Conservation (phyloP, 768 basidiomycete species). For the Cubamyces sp. region DNA sequence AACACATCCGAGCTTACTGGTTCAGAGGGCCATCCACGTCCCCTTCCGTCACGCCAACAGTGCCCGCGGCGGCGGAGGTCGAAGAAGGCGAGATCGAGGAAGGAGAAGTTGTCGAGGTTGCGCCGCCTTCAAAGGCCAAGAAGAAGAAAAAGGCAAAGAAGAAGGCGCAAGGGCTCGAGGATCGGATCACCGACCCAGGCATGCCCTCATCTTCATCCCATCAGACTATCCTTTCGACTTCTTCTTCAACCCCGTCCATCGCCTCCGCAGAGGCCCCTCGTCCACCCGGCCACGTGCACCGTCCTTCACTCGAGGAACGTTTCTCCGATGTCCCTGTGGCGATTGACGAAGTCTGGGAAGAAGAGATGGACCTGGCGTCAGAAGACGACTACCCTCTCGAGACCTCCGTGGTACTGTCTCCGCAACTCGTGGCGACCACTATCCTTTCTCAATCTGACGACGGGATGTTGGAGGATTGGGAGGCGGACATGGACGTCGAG, state of each 20-base stretch:
- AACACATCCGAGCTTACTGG: constrained; percentile 36
- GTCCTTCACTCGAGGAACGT: constrained; percentile 13
- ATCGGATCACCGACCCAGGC: neutral
- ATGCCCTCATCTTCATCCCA: neutral
- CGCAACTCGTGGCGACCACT: neutral
- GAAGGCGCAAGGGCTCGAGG: constrained; percentile 17
- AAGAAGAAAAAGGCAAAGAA: constrained; percentile 27
- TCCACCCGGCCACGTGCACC: neutral
- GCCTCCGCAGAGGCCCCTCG: neutral
- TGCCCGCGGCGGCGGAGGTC: constrained; percentile 18
- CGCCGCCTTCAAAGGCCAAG: constrained; percentile 10
- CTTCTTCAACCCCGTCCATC: neutral
- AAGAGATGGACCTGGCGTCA: constrained; percentile 27
- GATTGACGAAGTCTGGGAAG: neutral
- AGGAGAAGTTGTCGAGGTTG: constrained; percentile 20
- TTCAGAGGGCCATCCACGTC: constrained; percentile 20
- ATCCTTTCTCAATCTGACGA: neutral
- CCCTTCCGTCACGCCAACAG: neutral
- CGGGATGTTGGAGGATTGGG: neutral
- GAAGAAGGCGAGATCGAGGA: constrained; percentile 37
- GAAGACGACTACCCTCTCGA: constrained; percentile 12
- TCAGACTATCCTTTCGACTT: neutral
- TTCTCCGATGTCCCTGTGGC: constrained; percentile 5
- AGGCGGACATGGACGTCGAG: constrained; percentile 21
- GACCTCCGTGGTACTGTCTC: neutral